Evolutionary conservation across 2,329 filamentous ascomycete species (phyloP).

Genomic region (Cladosporium sphaerospermum): DNA sequence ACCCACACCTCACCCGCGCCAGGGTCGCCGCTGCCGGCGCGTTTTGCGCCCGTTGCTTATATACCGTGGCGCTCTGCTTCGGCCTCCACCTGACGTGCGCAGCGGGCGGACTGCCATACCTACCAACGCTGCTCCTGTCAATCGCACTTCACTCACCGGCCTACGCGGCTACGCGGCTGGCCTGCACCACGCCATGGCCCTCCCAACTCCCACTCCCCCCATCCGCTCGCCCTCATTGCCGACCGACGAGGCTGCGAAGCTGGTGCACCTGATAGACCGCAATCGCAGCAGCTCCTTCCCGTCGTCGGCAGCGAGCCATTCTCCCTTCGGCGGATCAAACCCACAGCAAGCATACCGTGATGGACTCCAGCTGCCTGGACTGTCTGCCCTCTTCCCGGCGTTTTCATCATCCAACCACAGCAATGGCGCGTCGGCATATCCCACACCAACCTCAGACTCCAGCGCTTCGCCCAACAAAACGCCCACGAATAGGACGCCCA

Average conservation of each 20-base stretch:
- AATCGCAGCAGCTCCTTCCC: background rate
- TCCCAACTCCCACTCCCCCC: background rate
- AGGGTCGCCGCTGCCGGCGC: no score
- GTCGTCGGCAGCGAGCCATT: background rate
- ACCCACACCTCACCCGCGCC: no score
- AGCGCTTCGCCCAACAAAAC: background rate
- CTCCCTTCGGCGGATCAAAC: background rate
- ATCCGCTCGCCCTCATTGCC: background rate
- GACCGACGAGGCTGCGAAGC: background rate
- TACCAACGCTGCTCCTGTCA: no score
- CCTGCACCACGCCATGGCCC: background rate
- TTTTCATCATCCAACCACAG: background rate
- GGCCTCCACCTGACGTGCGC: no score
- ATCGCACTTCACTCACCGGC: background rate
- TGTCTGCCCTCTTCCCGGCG: slow-evolving; percentile 1
- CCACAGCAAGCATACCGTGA: background rate
- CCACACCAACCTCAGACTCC: background rate
- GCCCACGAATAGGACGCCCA: background rate
- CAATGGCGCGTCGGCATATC: background rate
- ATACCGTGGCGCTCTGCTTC: no score
- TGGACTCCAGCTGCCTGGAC: background rate
- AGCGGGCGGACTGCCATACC: no score
- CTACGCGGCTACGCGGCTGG: background rate
- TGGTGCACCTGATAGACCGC: slow-evolving; percentile 1
- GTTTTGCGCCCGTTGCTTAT: no score